Evolutionary conservation across 495 filamentous ascomycete species (phyloP).

Genomic region (Xylaria curta): DNA sequence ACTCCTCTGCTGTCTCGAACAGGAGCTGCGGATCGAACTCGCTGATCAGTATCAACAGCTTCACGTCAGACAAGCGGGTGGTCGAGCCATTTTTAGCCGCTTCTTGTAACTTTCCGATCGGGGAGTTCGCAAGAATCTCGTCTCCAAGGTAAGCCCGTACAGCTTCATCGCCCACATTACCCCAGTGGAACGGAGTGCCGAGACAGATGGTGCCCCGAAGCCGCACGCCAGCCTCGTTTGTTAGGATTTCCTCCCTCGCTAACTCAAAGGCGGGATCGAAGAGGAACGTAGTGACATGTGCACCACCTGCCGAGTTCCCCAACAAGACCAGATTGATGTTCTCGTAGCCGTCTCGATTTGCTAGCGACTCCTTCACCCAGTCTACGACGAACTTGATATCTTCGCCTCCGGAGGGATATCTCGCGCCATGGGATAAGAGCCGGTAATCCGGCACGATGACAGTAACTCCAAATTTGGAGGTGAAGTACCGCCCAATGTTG

Average conservation of each 20-base stretch:
- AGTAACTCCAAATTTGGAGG: conserved; percentile 41
- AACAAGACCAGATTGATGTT: conserved; percentile 47
- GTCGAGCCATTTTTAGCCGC: conserved; percentile 32
- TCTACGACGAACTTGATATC: conserved; percentile 46
- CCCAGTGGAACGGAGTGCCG: conserved; percentile 49
- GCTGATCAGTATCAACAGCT: conserved; percentile 43
- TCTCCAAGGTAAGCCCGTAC: conserved; percentile 42
- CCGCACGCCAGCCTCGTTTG: conserved; percentile 31
- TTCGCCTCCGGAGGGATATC: conserved; percentile 49
- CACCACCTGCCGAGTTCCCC: conserved; percentile 54
- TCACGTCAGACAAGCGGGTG: conserved; percentile 34
- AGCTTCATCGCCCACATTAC: conserved; percentile 28
- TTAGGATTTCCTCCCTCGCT: conserved; percentile 31
- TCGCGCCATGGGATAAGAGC: conserved; percentile 46
- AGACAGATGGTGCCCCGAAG: conserved; percentile 44
- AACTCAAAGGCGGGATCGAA: conserved; percentile 38
- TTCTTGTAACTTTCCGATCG: conserved; percentile 40
- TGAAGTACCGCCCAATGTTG: conserved; percentile 53
- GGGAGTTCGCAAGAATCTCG: conserved; percentile 35
- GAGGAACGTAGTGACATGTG: conserved; percentile 48
- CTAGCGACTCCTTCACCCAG: conserved; percentile 39
- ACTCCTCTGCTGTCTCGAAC: conserved; percentile 38
- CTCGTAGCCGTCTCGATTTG: conserved; percentile 31
- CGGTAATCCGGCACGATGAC: conserved; percentile 51
- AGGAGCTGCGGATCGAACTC: conserved; percentile 50